Evolutionary conservation across 768 basidiomycete genomes (phyloP), one percentile per base, ranked within the genome.

Genomic region (Russula emetica): DNA sequence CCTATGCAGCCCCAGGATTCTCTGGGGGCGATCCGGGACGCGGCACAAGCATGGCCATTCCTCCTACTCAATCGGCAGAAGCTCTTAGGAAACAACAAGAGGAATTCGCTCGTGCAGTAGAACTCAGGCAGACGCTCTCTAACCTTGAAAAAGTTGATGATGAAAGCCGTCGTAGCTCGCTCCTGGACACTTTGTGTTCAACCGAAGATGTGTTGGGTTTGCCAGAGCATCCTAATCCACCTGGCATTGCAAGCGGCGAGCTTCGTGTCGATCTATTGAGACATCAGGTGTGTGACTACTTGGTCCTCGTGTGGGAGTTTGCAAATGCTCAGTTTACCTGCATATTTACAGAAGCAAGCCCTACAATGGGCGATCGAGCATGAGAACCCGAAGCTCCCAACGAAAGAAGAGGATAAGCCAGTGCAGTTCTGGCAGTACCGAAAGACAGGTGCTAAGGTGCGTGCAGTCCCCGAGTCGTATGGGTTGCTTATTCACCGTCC

Each of bases 381-480:
- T 30, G 94, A 97, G 73, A 85, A 91, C 70, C 94, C 94, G 0
- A 73, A 74, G 44, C 74, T 94, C 14, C 94, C 94, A 2, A 81
- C 77, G 62, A 81, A 76, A 36, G 84, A 85, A 55, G 72, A 73
- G 0, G 92, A 94, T 62, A 81, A 79, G 40, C 87, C 92, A 0
- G 89, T 93, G 1, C 94, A 96, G 73, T 94, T 97, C 70, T 97
- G 94, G 94, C 86, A 92, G 70, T 73, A 86, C 32, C 82, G 76
- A 69, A 86, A 82, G 70, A 77, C 73, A 32, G 80, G 78, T 0
- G 70, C 72, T 55, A 85, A 87, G 77, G 90, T 85, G 62, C 20
- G 77, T 67, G 18, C 10, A 42, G 24, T n/a, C 18, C 34, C 28
- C 62, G 13, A 38, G 28, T 9, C 54, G 45, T 32, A 22, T 36